Conservation (phyloP, 441 rosid genomes). For the Populus hybrid region DNA sequence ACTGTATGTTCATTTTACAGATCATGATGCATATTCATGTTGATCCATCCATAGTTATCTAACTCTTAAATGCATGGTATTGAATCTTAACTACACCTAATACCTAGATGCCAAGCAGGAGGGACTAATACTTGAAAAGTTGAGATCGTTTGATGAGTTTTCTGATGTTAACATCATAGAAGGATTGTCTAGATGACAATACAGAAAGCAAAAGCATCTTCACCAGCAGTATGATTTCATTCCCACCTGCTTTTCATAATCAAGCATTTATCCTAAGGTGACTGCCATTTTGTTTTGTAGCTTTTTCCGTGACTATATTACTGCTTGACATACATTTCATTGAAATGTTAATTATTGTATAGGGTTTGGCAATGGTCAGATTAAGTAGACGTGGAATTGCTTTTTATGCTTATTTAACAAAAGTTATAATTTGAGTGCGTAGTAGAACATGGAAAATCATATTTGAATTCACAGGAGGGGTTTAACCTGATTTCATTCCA, state of each 20-base stretch:
- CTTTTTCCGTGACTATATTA: neutral
- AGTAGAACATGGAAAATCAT: neutral
- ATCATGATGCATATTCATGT: slow-evolving; percentile 6
- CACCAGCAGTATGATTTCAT: neutral
- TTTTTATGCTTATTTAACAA: neutral
- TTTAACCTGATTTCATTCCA: neutral
- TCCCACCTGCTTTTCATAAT: neutral
- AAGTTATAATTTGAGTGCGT: neutral
- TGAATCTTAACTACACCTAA: slow-evolving; percentile 36
- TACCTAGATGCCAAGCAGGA: slow-evolving; percentile 74
- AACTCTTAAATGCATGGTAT: neutral
- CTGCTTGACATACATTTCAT: neutral
- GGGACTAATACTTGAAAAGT: slow-evolving; percentile 66
- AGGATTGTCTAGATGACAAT: slow-evolving; percentile 16
- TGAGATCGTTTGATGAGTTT: slow-evolving; percentile 50
- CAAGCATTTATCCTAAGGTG: neutral
- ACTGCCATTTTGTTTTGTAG: neutral
- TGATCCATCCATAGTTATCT: slow-evolving; percentile 1
- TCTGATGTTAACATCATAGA: slow-evolving; percentile 23
- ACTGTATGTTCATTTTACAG: neutral
- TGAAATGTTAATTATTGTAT: neutral
- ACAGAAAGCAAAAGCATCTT: neutral
- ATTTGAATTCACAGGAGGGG: neutral
- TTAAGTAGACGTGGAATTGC: neutral
- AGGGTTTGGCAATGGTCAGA: neutral